Percentiles rank a stretch among this genome's conserved stretches.
Evolutionary conservation across 2,329 filamentous ascomycete genomes (phyloP).

Genomic region (Aspergillus persii): DNA sequence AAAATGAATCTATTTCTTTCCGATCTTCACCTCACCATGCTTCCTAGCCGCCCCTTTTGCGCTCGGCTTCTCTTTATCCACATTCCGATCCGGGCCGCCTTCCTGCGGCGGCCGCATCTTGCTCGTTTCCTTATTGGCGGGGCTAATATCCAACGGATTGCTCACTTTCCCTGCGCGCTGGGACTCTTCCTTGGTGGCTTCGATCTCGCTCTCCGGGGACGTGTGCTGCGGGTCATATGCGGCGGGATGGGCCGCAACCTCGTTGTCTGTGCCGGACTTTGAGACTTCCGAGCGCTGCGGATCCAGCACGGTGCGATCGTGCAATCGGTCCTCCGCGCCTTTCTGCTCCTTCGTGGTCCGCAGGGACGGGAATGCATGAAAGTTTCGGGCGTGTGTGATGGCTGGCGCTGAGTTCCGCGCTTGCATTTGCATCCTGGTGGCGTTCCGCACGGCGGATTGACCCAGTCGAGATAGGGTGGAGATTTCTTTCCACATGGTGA

Average conservation of each 20-base stretch:
- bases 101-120: slow-evolving; percentile 46
- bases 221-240: slow-evolving; percentile 71
- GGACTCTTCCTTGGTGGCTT: slow-evolving; percentile 36
- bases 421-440: background rate
- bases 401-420: background rate
- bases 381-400: background rate
- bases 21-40: slow-evolving; percentile 24
- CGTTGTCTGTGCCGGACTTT: slow-evolving; percentile 64
- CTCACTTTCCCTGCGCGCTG: slow-evolving; percentile 38
- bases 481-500: slow-evolving; percentile 10
- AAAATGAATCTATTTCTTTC: slow-evolving; percentile 3
- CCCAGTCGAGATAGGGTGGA: background rate
- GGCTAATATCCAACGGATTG: slow-evolving; percentile 59
- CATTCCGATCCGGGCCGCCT: slow-evolving; percentile 43
- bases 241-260: slow-evolving; percentile 57
- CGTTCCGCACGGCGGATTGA: background rate
- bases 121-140: slow-evolving; percentile 60
- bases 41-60: slow-evolving; percentile 37
- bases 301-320: slow-evolving; percentile 62
- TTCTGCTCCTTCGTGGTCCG: slow-evolving; percentile 8
- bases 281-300: slow-evolving; percentile 66
- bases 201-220: slow-evolving; percentile 58
- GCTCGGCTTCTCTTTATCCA: slow-evolving; percentile 37
- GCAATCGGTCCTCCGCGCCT: slow-evolving; percentile 3
- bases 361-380: background rate